A percentile compares a stretch with the other conserved stretches of the same genome.
phyloP scores from a whole-genome alignment of 1,139 yeast species.

The Blastobotrys serpentis region DNA sequence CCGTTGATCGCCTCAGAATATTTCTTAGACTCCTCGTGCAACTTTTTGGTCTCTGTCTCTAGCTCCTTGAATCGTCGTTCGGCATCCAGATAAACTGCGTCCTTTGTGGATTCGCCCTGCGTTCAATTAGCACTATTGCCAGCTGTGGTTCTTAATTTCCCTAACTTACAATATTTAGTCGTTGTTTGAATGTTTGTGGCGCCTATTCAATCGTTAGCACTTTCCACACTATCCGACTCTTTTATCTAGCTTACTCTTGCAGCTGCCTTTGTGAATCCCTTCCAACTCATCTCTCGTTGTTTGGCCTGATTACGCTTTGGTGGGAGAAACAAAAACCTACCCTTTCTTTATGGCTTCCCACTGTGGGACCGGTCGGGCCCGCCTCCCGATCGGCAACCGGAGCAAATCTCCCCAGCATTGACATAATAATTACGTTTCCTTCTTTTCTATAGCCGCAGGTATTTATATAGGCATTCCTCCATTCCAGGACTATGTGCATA shows the following conservation, averaged over 20 bases:
- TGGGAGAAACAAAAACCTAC: background rate
- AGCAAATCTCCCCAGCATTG: background rate
- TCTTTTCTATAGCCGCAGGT: no score
- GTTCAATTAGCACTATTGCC: no score
- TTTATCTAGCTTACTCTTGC: constrained; percentile 57
- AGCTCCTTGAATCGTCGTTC: constrained; percentile 93
- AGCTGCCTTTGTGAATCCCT: constrained; percentile 85
- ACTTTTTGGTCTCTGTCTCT: constrained; percentile 83
- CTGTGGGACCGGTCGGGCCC: constrained; percentile 6
- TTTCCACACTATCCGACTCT: no score
- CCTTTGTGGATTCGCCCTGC: constrained; percentile 70
- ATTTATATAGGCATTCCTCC: no score
- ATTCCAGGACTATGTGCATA: no score
- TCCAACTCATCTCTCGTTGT: constrained; percentile 67
- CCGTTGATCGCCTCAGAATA: constrained; percentile 90
- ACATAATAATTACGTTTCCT: no score
- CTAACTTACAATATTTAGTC: constrained; percentile 41
- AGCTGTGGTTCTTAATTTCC: no score
- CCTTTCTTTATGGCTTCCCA: background rate
- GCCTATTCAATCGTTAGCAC: no score
- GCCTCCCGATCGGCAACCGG: constrained; percentile 9
- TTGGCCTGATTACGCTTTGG: background rate
- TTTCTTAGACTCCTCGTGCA: constrained; percentile 85
- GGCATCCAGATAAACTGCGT: constrained; percentile 89
- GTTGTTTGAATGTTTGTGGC: constrained; percentile 44